Evolutionary conservation across 805 yeast genomes (phyloP).

Genomic region (Kazachstania psychrophila): DNA sequence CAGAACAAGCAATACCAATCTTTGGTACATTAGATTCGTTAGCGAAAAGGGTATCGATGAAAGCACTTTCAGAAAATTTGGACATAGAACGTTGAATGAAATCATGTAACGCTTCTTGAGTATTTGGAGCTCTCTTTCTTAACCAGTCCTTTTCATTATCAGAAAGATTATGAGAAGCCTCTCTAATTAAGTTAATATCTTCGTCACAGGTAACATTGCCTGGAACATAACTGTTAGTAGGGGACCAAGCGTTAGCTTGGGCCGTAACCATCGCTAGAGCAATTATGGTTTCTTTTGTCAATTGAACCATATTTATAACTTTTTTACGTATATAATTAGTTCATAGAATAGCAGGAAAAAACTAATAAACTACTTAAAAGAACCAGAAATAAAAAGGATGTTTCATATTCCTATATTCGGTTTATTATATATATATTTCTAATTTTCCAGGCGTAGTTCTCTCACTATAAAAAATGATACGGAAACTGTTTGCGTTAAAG

Average conservation of each 20-base stretch:
- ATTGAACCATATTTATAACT: no score
- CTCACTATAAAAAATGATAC: no score
- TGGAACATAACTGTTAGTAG: constrained; percentile 52
- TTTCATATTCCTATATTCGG: no score
- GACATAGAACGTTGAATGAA: constrained; percentile 37
- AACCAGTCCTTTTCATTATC: constrained; percentile 44
- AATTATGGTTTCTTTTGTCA: no score
- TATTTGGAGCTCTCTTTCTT: constrained; percentile 34
- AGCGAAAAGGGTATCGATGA: constrained; percentile 15
- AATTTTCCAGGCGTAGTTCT: no score
- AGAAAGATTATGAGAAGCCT: constrained; percentile 37
- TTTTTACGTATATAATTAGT: no score
- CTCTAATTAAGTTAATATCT: constrained; percentile 32
- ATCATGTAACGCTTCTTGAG: constrained; percentile 36
- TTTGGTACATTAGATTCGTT: constrained; percentile 30
- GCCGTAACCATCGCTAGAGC: no score
- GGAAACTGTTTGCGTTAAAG: no score
- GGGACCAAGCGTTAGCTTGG: constrained; percentile 24
- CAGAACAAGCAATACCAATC: constrained; percentile 59
- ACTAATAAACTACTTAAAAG: no score
- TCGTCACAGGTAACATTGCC: constrained; percentile 47
- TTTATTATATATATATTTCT: no score
- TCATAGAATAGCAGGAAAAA: no score
- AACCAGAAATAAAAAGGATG: no score
- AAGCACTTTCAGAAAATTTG: constrained; percentile 15